phyloP scores from a whole-genome alignment of 257 asterid species.

The Fraxinus anomala region DNA sequence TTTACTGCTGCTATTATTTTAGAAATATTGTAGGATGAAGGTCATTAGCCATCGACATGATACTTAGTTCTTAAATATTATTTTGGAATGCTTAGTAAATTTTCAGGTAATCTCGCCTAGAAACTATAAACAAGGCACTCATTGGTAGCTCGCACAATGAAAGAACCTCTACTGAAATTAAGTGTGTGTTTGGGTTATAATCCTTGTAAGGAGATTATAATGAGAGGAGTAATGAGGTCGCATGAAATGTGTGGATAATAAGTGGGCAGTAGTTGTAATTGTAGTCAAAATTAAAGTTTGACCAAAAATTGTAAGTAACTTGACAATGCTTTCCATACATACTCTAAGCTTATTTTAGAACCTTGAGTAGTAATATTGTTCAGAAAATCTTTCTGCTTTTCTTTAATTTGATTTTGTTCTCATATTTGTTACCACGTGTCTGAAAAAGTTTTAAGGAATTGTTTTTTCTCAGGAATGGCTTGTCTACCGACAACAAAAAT shows the following conservation, averaged over 20 bases:
- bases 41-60: background rate
- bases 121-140: background rate
- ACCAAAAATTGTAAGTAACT: no score
- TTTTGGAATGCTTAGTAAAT: background rate
- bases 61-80: background rate
- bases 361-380: background rate
- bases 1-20: background rate
- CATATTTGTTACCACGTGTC: slow-evolving; percentile 12
- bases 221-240: no score
- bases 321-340: no score
- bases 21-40: slow-evolving; percentile 4
- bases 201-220: no score
- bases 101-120: slow-evolving; percentile 12
- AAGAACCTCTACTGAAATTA: background rate
- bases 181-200: no score
- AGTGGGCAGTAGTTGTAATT: no score
- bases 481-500: slow-evolving; percentile 84
- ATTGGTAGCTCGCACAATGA: background rate
- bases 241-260: no score
- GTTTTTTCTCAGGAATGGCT: slow-evolving; percentile 70
- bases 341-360: slow-evolving; percentile 10
- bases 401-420: slow-evolving; percentile 3
- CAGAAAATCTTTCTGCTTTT: background rate
- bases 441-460: slow-evolving; percentile 11
- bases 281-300: no score